These are phyloP conservation scores for Colletotrichum nymphaeae DNA, from an alignment of 2,329 filamentous ascomycete genomes.

Conservation along the genomic window DNA sequence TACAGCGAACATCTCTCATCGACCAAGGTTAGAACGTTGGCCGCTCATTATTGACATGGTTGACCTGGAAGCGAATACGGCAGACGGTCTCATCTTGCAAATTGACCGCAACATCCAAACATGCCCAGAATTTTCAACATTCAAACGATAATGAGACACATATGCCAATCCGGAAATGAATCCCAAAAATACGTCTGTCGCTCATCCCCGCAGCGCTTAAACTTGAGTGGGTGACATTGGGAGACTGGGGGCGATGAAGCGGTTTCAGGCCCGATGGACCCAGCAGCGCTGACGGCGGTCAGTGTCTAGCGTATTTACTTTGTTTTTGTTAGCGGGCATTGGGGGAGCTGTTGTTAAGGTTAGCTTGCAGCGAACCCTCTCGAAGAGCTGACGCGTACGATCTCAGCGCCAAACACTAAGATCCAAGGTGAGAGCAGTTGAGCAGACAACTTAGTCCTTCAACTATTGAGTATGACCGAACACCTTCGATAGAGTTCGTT, in stretches of 20 bases:
- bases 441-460: no score
- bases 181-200: slow-evolving; percentile 11
- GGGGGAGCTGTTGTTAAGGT: background rate
- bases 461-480: background rate
- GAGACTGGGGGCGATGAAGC: background rate
- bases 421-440: no score
- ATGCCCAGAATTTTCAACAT: slow-evolving; percentile 1
- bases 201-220: slow-evolving; percentile 14
- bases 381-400: background rate
- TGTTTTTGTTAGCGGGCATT: slow-evolving; percentile 7
- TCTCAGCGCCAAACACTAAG: background rate
- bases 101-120: background rate
- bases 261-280: slow-evolving; percentile 16
- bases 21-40: background rate
- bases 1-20: background rate
- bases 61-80: slow-evolving; percentile 3
- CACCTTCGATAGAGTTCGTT: background rate
- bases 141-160: slow-evolving; percentile 33
- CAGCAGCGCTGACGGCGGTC: slow-evolving; percentile 1
- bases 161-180: slow-evolving; percentile 12
- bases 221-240: slow-evolving; percentile 1
- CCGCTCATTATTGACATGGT: slow-evolving; percentile 7
- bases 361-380: background rate
- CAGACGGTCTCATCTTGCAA: background rate
- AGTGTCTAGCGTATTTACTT: slow-evolving; percentile 10